Conservation (phyloP, 768 basidiomycete species). For the Suillus plorans region DNA sequence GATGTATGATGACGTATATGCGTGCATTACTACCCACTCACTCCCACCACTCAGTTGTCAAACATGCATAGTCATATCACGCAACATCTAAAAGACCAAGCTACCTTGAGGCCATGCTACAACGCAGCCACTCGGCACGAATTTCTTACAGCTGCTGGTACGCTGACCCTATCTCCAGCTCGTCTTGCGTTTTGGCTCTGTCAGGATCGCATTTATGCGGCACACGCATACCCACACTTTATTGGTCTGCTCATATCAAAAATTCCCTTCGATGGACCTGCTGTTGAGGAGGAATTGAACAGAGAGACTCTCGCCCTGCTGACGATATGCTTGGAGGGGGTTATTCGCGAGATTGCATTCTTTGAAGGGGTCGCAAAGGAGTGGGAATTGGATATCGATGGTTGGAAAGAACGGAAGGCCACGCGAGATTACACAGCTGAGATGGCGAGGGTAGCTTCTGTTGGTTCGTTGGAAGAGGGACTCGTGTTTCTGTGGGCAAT, state of each 20-base stretch:
- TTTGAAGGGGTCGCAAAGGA: slow-evolving; percentile 51
- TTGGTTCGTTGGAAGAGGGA: slow-evolving; percentile 55
- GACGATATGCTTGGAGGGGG: slow-evolving; percentile 53
- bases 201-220: slow-evolving; percentile 75
- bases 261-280: slow-evolving; percentile 43
- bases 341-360: slow-evolving; percentile 58
- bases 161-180: slow-evolving; percentile 44
- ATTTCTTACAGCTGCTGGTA: slow-evolving; percentile 60
- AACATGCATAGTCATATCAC: background rate
- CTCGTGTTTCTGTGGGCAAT: slow-evolving; percentile 78
- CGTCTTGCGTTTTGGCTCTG: slow-evolving; percentile 63
- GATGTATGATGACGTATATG: background rate
- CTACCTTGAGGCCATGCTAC: slow-evolving; percentile 46
- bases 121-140: slow-evolving; percentile 49
- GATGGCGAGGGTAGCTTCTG: slow-evolving; percentile 53
- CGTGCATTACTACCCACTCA: background rate
- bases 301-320: slow-evolving; percentile 47
- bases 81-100: slow-evolving; percentile 36
- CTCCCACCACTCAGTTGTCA: background rate
- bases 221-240: slow-evolving; percentile 72
- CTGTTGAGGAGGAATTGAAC: slow-evolving; percentile 8
- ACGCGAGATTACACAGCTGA: slow-evolving; percentile 74
- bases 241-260: slow-evolving; percentile 63
- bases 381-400: slow-evolving; percentile 45
- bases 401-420: slow-evolving; percentile 53